Percentiles rank a stretch among this genome's conserved stretches.
These are phyloP conservation scores for Trichoderma sp. DNA, from an alignment of 2,329 filamentous ascomycete genomes.

Conservation along the genomic window DNA sequence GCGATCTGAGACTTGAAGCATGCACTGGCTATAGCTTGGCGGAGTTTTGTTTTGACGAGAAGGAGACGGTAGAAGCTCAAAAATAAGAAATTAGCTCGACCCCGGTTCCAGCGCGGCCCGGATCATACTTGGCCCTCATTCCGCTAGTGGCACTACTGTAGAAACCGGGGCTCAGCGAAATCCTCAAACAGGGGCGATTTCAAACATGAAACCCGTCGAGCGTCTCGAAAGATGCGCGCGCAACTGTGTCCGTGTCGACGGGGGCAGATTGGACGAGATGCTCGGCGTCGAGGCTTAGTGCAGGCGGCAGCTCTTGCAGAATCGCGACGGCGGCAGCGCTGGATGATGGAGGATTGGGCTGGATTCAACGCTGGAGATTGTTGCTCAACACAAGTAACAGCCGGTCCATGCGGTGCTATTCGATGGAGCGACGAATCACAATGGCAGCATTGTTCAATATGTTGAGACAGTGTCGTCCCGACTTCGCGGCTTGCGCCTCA, in stretches of 20 bases:
- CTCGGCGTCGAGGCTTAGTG: not conserved
- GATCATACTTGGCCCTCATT: constrained; percentile 9
- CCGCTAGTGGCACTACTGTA: not conserved
- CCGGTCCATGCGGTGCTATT: not conserved
- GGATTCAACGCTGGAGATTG: not conserved
- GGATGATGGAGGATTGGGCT: not conserved
- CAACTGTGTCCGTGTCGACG: not conserved
- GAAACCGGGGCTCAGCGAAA: not conserved
- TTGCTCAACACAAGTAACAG: too few species aligned
- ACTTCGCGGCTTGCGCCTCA: not conserved
- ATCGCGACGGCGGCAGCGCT: not conserved
- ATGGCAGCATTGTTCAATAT: not conserved
- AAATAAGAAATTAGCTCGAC: not conserved
- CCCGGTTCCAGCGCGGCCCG: not conserved
- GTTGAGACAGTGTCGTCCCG: not conserved
- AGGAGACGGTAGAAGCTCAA: too few species aligned
- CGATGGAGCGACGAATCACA: not conserved
- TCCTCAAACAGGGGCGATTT: constrained; percentile 20
- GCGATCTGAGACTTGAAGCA: constrained; percentile 1
- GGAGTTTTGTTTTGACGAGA: not conserved
- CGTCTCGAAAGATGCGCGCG: not conserved
- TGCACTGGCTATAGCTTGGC: not conserved
- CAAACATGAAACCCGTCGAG: constrained; percentile 12
- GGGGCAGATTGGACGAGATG: not conserved
- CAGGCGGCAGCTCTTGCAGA: not conserved